phyloP scores from a whole-genome alignment of 2,329 filamentous ascomycete genomes.

The Alternaria viburni region DNA sequence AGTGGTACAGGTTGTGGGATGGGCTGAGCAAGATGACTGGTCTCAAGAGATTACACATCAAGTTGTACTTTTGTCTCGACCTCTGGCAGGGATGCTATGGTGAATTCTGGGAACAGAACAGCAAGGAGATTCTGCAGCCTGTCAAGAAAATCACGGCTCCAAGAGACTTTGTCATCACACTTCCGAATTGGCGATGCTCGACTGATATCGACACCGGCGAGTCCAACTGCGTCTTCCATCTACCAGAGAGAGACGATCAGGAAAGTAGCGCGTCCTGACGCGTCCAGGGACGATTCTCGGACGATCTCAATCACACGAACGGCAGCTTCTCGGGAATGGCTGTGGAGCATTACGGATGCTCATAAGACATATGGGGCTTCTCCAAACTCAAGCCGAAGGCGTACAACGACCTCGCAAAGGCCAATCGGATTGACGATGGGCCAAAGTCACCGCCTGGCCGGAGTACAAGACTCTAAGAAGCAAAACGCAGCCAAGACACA shows the following conservation, averaged over 20 bases:
- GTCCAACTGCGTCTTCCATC: slow-evolving; percentile 13
- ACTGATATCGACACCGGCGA: slow-evolving; percentile 15
- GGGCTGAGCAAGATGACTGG: slow-evolving; percentile 20
- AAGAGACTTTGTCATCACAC: slow-evolving; percentile 21
- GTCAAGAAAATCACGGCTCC: slow-evolving; percentile 20
- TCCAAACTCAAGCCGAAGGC: not conserved
- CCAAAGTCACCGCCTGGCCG: not conserved
- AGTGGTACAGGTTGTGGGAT: slow-evolving; percentile 25
- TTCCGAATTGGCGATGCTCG: slow-evolving; percentile 23
- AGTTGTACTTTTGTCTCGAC: slow-evolving; percentile 11
- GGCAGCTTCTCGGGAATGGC: not conserved
- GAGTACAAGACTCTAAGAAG: slow-evolving; percentile 6
- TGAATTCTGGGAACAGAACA: slow-evolving; percentile 18
- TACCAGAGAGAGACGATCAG: slow-evolving; percentile 2
- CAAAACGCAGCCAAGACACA: slow-evolving; percentile 5
- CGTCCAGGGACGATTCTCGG: not conserved
- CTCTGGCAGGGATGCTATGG: slow-evolving; percentile 10
- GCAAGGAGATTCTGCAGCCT: slow-evolving; percentile 14
- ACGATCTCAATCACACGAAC: not conserved
- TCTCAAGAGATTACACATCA: slow-evolving; percentile 23
- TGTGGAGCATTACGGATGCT: not conserved
- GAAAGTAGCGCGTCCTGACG: not conserved
- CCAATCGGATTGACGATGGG: not conserved
- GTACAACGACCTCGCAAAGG: not conserved
- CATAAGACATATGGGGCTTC: not conserved